Percentiles rank a stretch among this genome's conserved stretches.
Evolutionary conservation across 2,329 filamentous ascomycete genomes (phyloP).

Genomic region (Penicillium sp.): DNA sequence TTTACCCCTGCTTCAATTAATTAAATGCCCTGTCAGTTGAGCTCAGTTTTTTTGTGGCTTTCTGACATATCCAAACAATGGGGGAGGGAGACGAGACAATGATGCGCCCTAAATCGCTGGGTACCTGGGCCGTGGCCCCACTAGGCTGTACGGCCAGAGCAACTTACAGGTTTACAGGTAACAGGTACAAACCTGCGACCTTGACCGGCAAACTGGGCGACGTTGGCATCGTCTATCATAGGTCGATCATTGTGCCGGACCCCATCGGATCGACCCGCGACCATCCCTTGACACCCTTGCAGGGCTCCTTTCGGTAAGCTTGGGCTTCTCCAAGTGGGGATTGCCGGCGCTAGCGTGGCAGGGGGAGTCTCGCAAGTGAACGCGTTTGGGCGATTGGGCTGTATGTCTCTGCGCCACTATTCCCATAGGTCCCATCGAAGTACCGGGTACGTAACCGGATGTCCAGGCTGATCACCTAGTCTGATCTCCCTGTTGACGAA

Average conservation of each 20-base stretch:
- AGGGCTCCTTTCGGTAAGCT: constrained; percentile 2
- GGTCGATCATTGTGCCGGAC: constrained; percentile 10
- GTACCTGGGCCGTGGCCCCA: not conserved
- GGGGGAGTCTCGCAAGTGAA: not conserved
- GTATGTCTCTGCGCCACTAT: constrained; percentile 10
- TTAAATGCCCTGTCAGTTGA: not conserved
- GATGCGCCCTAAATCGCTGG: not conserved
- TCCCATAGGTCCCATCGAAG: not conserved
- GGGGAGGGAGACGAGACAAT: not conserved
- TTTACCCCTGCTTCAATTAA: constrained; percentile 4
- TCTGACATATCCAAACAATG: constrained; percentile 2
- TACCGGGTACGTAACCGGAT: not conserved
- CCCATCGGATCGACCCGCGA: constrained; percentile 22
- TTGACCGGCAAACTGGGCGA: not conserved
- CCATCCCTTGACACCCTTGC: constrained; percentile 16
- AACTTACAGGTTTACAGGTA: constrained; percentile 2
- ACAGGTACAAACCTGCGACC: not conserved
- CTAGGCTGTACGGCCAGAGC: not conserved
- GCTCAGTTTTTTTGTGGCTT: not conserved
- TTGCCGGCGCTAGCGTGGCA: constrained; percentile 1
- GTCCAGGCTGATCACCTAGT: not conserved
- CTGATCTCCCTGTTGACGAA: constrained; percentile 5
- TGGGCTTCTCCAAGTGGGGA: not conserved
- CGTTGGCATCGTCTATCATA: constrained; percentile 2
- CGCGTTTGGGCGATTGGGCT: not conserved